Conservation (phyloP, 2,329 filamentous ascomycete genomes). For the Madurella mycetomatis region DNA sequence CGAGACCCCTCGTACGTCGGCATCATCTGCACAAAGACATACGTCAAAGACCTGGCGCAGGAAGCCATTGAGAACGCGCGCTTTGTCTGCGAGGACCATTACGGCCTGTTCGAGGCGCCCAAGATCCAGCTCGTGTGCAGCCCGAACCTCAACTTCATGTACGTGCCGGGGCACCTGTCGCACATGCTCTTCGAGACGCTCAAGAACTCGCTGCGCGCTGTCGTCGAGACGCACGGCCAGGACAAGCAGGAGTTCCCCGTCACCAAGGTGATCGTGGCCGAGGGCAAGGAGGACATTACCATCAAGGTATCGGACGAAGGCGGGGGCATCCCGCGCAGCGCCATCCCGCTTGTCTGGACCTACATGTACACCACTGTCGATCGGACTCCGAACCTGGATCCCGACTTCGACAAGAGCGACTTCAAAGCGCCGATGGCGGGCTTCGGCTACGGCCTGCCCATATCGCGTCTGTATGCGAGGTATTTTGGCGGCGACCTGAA, state of each 20-base stretch:
- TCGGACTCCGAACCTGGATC: constrained; percentile 87
- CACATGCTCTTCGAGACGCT: constrained; percentile 99
- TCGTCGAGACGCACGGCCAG: constrained; percentile 90
- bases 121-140: constrained; percentile 96
- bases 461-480: constrained; percentile 86
- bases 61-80: constrained; percentile 98
- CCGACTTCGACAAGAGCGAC: constrained; percentile 97
- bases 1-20: constrained; percentile 92
- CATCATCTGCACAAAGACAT: constrained; percentile 98
- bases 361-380: constrained; percentile 99
- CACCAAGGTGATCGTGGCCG: constrained; percentile 95
- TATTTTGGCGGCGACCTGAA: constrained; percentile 98
- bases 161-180: constrained; percentile 95
- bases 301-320: constrained; percentile 98
- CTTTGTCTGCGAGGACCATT: constrained; percentile 99
- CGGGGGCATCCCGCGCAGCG: constrained; percentile 86
- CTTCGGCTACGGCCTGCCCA: constrained; percentile 95
- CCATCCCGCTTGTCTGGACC: constrained; percentile 98
- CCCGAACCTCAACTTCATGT: constrained; percentile 96
- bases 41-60: constrained; percentile 87
- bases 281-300: constrained; percentile 97
- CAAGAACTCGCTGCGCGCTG: constrained; percentile 95
- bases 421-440: constrained; percentile 99
- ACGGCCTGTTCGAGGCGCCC: constrained; percentile 92
- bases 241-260: constrained; percentile 95